phyloP scores from a whole-genome alignment of 768 basidiomycete species.

The Pisolithus microcarpus region DNA sequence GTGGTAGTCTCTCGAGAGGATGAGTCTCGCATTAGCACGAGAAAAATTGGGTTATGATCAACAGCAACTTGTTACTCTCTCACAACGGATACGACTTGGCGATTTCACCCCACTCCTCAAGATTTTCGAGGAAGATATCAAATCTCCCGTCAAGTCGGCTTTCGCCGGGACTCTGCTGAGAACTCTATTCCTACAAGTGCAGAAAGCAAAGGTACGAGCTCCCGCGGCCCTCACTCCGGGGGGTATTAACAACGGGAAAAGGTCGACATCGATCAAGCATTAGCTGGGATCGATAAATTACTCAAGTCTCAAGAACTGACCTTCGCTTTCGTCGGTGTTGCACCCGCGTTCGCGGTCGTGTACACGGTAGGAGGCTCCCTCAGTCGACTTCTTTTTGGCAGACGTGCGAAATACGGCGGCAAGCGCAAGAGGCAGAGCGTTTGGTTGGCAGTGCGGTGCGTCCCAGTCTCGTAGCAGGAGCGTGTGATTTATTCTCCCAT shows the following conservation, averaged over 20 bases:
- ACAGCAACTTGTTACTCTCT: conserved; percentile 58
- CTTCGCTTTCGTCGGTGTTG: conserved; percentile 95
- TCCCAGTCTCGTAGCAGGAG: neutral
- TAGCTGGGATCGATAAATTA: conserved; percentile 87
- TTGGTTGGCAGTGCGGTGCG: conserved; percentile 67
- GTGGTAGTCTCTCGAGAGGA: conserved; percentile 78
- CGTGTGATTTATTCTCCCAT: neutral
- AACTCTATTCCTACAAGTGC: conserved; percentile 84
- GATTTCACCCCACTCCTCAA: conserved; percentile 83
- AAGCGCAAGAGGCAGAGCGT: conserved; percentile 42
- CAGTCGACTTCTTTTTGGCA: conserved; percentile 41
- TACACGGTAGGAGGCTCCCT: conserved; percentile 59
- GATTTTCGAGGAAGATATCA: conserved; percentile 90
- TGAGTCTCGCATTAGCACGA: conserved; percentile 78
- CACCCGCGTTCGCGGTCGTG: conserved; percentile 77
- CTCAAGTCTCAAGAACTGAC: conserved; percentile 92
- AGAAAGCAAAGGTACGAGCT: conserved; percentile 77
- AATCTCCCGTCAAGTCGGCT: conserved; percentile 73
- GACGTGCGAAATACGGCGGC: conserved; percentile 54
- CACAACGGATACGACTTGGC: conserved; percentile 61
- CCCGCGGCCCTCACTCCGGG: neutral
- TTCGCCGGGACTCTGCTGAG: conserved; percentile 75
- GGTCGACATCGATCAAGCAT: conserved; percentile 89
- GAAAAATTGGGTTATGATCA: conserved; percentile 68
- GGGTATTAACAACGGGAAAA: conserved; percentile 20